These are phyloP conservation scores for Vanderwaltozyma yarrowii DNA, from an alignment of 805 yeast genomes.

Conservation along the genomic window DNA sequence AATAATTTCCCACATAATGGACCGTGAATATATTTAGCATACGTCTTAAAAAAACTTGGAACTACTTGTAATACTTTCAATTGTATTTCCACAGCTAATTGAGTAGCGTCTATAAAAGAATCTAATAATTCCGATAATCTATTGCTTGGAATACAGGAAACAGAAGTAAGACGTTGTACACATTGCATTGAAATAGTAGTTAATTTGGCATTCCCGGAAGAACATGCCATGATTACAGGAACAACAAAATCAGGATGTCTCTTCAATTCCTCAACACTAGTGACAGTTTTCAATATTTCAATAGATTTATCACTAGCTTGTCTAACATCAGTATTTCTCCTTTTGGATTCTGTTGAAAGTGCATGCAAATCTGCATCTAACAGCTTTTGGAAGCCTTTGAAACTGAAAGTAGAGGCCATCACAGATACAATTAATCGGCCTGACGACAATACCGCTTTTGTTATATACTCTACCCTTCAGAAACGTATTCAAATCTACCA, in stretches of 20 bases:
- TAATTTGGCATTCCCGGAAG: slow-evolving; percentile 64
- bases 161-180: slow-evolving; percentile 48
- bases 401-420: slow-evolving; percentile 3
- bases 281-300: slow-evolving; percentile 33
- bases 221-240: slow-evolving; percentile 67
- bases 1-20: slow-evolving; percentile 48
- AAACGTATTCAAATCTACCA: too few relatives aligned
- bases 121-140: slow-evolving; percentile 49
- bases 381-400: slow-evolving; percentile 16
- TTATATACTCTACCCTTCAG: too few relatives aligned
- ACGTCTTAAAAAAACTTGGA: slow-evolving; percentile 62
- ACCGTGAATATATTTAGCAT: slow-evolving; percentile 46
- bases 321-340: slow-evolving; percentile 61
- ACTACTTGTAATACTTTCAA: slow-evolving; percentile 74
- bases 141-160: slow-evolving; percentile 43
- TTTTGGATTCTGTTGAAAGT: slow-evolving; percentile 57
- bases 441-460: too few relatives aligned
- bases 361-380: slow-evolving; percentile 47
- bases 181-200: slow-evolving; percentile 64
- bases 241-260: slow-evolving; percentile 44
- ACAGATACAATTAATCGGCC: too few relatives aligned
- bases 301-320: slow-evolving; percentile 46
- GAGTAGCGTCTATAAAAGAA: slow-evolving; percentile 63
- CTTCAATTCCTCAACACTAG: slow-evolving; percentile 28
- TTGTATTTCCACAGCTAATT: slow-evolving; percentile 72